These are phyloP conservation scores for Umbelopsis vinacea DNA, from an alignment of 192 early-diverging fungal species.

Conservation along the genomic window DNA sequence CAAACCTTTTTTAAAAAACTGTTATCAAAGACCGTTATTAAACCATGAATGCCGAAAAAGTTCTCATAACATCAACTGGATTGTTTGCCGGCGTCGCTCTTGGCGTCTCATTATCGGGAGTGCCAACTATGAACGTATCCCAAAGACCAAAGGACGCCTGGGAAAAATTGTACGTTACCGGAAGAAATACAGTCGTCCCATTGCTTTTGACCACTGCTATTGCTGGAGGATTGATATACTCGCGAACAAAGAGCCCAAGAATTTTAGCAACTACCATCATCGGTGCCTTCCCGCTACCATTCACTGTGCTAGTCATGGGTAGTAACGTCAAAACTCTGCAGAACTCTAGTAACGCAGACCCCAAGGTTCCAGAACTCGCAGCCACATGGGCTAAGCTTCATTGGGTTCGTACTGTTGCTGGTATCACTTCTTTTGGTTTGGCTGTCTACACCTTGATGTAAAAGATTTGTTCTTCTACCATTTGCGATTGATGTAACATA, in stretches of 20 bases:
- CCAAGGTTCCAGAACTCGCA: neutral
- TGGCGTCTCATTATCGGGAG: neutral
- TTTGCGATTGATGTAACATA: too few relatives aligned
- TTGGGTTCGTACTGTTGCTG: neutral
- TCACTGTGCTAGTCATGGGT: neutral
- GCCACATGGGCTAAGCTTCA: neutral
- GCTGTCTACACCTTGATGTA: neutral
- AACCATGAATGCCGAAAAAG: neutral
- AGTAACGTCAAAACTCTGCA: neutral
- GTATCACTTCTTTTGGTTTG: neutral
- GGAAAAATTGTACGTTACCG: neutral
- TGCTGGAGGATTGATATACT: neutral
- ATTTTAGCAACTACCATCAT: constrained; percentile 1
- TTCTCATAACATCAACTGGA: constrained; percentile 1
- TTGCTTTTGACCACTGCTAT: neutral
- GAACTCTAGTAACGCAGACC: neutral
- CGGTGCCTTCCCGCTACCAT: neutral
- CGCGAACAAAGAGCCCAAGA: neutral
- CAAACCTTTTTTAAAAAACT: too few relatives aligned
- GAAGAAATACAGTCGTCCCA: neutral
- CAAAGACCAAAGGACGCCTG: neutral
- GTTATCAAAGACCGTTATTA: neutral
- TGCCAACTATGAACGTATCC: neutral
- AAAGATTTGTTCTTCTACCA: neutral
- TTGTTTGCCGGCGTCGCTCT: constrained; percentile 1